Evolutionary conservation across 257 asterid genomes (phyloP), one percentile per base, ranked within the genome.

Genomic region (Paulownia fortunei): DNA sequence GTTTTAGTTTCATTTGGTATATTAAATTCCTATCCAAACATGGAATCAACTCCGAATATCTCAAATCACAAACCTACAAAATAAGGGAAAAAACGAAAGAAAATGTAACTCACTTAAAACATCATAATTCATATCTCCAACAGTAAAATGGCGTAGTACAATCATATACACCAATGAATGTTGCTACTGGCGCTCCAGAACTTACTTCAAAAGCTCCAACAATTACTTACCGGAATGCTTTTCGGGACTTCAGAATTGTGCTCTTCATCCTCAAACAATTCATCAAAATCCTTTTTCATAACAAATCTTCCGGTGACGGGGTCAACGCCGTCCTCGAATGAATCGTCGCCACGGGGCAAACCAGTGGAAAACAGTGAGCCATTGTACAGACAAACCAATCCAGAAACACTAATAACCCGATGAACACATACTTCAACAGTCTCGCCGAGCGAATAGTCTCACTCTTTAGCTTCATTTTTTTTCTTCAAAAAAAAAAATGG

Each of bases 41-140:
- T 4, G 99, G 99, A 69, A 92, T 91, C 86, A 95, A 73, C 85
- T 95, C 98, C 76, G 99, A 95, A 74, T 85, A 79, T 54, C 83
- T 88, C 90, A 73, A 76, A 87, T 92, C 99, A 84, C 99, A 95
- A 42, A 91, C 97, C 99, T 95, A 65, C 39, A 77, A 51, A 36
- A 73, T 30, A 69, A 11, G 2, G 5, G 15, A 67, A 49, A 66
- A 34, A 78, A 69, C 51, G 26, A 21, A n/a, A 47, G n/a, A n/a
- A 60, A 26, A 47, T 62, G 7, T 13, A 46, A 37, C 26, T 39
- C 4, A n/a, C 19, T n/a, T 34, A 26, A 37, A 72, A 56, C 46
- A 27, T 0, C 66, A 80, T 41, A 60, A 54, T 13, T n/a, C 59
- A 2, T 16, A 13, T 44, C 44, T 19, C 26, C 46, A 61, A 70